Evolutionary conservation across 768 basidiomycete species (phyloP), one percentile per base, ranked within the genome.

Genomic region (Auriscalpium microsporum): DNA sequence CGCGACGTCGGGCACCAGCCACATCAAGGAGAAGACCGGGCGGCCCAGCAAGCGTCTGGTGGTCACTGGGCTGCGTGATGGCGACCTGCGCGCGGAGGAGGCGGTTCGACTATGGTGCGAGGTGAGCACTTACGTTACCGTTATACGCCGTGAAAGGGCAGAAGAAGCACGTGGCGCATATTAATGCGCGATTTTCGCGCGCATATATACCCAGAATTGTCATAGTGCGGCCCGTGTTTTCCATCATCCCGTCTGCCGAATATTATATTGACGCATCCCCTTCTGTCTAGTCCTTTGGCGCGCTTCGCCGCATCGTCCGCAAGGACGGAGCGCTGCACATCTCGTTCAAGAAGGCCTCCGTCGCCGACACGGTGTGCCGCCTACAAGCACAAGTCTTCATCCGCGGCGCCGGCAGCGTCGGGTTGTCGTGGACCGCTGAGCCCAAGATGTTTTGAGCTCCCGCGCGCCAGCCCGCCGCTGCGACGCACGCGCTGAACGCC

Each of bases 311-410:
- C 46, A 57, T 60, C 50, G 53, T 46, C n/a, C 58, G 45, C 34
- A 56, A 52, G 14, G 56, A 60, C 19, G 61, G 61, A 4, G 45
- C 61, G 14, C 17, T 62, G 46, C 52, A 60, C 11, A 51, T 62
- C 33, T 56, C 54, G 48, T 62, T 59, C 58, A 60, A 57, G 53
- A 55, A 57, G 33, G 58, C 58, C 4, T 53, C 50, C 13, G 61
- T 62, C 23, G 61, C 61, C 10, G 60, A 61, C 48, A 59, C 55
- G 45, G 60, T 56, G 53, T 62, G 61, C 53, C 58, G 58, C 51
- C 51, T 60, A 45, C 59, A 62, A 53, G 56, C 61, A 50, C 61
- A 57, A 16, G 61, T 60, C 8, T 55, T 45, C 34, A 62, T 62
- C 47, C 52, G 55, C 2, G 61, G 51, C 10, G 61, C 56, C 13